Percentiles rank a stretch among this genome's conserved stretches.
phyloP scores from a whole-genome alignment of 2,329 filamentous ascomycete species.

The Cercospora beticola region DNA sequence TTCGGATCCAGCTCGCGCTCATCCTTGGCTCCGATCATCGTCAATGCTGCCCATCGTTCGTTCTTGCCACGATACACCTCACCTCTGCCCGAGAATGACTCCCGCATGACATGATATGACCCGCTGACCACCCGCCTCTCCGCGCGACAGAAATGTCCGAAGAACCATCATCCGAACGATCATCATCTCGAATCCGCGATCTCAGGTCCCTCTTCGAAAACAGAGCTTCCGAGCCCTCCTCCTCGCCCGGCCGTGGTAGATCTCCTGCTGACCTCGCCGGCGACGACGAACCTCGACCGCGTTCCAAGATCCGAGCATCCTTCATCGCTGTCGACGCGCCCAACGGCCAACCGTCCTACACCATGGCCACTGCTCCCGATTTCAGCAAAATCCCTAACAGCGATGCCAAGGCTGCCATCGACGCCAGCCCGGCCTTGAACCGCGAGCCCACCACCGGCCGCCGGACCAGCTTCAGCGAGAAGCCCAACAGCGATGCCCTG shows the following conservation, averaged over 20 bases:
- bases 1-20: slow-evolving; percentile 1
- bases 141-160: slow-evolving; percentile 47
- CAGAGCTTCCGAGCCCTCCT: slow-evolving; percentile 36
- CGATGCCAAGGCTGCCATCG: slow-evolving; percentile 12
- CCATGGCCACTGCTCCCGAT: slow-evolving; percentile 25
- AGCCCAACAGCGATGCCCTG: slow-evolving; percentile 36
- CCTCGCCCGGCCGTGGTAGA: slow-evolving; percentile 41
- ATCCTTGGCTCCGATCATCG: slow-evolving; percentile 7
- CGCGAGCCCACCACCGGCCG: slow-evolving; percentile 29
- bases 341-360: slow-evolving; percentile 7
- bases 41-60: not conserved
- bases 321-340: slow-evolving; percentile 49
- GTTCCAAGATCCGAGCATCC: slow-evolving; percentile 49
- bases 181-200: slow-evolving; percentile 47
- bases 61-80: slow-evolving; percentile 10
- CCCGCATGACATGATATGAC: slow-evolving; percentile 1
- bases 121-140: slow-evolving; percentile 15
- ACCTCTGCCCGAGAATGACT: slow-evolving; percentile 3
- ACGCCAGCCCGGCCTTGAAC: slow-evolving; percentile 21
- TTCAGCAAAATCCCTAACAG: slow-evolving; percentile 17
- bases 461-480: slow-evolving; percentile 44
- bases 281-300: slow-evolving; percentile 37
- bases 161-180: slow-evolving; percentile 33
- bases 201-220: slow-evolving; percentile 53
- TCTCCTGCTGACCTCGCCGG: slow-evolving; percentile 41